Conservation (phyloP, 441 rosid species). For the Kokia cookei region DNA sequence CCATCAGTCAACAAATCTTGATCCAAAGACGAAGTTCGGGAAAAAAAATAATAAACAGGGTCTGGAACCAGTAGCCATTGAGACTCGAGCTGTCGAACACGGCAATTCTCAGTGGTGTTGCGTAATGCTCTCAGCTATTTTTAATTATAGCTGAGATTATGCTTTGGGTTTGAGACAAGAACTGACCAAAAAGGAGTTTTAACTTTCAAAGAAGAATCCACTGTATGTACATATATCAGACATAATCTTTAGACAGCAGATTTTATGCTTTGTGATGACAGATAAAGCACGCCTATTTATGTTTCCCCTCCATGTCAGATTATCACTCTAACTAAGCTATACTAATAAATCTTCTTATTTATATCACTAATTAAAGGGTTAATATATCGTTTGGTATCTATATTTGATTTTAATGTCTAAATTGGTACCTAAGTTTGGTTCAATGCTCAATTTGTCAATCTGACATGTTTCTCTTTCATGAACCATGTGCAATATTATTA, state of each 20-base stretch:
- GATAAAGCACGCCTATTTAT: background rate
- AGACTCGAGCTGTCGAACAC: background rate
- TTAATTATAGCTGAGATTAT: background rate
- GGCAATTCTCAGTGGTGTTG: no score
- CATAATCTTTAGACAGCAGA: background rate
- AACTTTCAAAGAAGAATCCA: no score
- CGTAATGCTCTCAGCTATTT: no score
- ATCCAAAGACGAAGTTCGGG: background rate
- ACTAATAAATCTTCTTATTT: background rate
- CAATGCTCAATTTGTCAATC: no score
- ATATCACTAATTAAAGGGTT: no score
- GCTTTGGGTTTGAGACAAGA: background rate
- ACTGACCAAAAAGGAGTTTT: background rate
- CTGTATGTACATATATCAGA: background rate
- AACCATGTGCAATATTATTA: no score
- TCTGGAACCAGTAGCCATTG: background rate
- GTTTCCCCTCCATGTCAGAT: background rate
- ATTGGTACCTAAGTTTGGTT: no score
- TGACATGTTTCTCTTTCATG: no score
- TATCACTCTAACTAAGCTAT: background rate
- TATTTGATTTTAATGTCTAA: no score
- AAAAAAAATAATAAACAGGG: no score
- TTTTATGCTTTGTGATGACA: background rate
- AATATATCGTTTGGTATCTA: no score
- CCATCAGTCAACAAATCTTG: background rate